phyloP scores from a whole-genome alignment of 2,329 filamentous ascomycete species.

The Neofusicoccum sp. region DNA sequence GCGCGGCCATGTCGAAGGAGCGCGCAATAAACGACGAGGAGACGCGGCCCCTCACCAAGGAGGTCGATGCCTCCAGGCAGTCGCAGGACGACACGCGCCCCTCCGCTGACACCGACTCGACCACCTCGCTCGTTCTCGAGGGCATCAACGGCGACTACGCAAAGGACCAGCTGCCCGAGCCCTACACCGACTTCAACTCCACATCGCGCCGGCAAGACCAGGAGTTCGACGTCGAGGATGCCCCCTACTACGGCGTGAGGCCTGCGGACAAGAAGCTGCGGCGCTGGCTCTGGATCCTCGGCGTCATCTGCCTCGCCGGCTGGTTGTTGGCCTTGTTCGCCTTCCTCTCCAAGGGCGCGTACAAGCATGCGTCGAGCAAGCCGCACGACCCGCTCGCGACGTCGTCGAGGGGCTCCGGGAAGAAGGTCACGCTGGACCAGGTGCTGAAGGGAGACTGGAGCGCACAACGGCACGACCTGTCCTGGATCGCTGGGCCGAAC shows the following conservation, averaged over 20 bases:
- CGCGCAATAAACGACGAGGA: conserved; percentile 42
- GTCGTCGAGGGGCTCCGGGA: conserved; percentile 61
- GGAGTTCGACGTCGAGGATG: conserved; percentile 51
- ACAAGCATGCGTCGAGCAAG: conserved; percentile 63
- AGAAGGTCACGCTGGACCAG: conserved; percentile 71
- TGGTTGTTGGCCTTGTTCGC: conserved; percentile 68
- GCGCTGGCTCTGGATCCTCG: conserved; percentile 60
- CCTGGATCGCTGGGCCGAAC: conserved; percentile 72
- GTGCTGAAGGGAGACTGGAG: conserved; percentile 66
- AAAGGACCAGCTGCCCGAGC: conserved; percentile 32
- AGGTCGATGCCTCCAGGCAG: conserved; percentile 27
- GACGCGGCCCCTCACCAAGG: conserved; percentile 43
- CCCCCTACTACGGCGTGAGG: conserved; percentile 45
- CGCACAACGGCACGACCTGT: conserved; percentile 63
- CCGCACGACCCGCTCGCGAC: conserved; percentile 69
- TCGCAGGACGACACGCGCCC: conserved; percentile 42
- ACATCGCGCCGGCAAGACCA: conserved; percentile 49
- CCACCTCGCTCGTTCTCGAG: conserved; percentile 79
- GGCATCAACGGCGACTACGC: conserved; percentile 61
- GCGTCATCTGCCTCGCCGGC: conserved; percentile 59
- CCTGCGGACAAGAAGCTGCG: conserved; percentile 65
- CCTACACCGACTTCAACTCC: conserved; percentile 41
- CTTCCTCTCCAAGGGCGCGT: conserved; percentile 64
- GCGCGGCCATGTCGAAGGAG: conserved; percentile 31
- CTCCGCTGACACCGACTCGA: conserved; percentile 75